phyloP scores from a whole-genome alignment of 495 filamentous ascomycete genomes.

The Diplogelasinospora grovesii region DNA sequence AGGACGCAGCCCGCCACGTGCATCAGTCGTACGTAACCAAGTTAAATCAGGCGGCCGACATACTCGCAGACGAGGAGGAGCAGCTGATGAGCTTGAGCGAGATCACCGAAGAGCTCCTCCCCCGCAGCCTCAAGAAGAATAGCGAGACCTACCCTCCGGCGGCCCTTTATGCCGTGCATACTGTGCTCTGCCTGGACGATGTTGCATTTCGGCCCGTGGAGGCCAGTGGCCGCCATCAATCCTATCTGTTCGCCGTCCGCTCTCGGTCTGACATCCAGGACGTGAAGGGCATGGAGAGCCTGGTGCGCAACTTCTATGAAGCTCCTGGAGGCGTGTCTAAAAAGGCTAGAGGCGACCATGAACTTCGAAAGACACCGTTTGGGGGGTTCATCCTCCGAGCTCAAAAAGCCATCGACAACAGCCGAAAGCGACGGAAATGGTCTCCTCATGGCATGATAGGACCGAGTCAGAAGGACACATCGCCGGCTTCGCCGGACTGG shows the following conservation, averaged over 20 bases:
- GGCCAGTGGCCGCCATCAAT: constrained; percentile 24
- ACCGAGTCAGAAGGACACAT: constrained; percentile 28
- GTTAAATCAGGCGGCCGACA: constrained; percentile 44
- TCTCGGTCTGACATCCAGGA: constrained; percentile 23
- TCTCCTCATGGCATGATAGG: constrained; percentile 49
- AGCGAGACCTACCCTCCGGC: constrained; percentile 39
- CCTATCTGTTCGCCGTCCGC: constrained; percentile 33
- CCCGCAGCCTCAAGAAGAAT: constrained; percentile 37
- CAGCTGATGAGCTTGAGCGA: constrained; percentile 56
- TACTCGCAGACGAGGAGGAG: constrained; percentile 37
- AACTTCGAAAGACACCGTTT: constrained; percentile 7
- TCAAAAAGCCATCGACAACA: constrained; percentile 56
- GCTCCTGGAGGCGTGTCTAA: neutral
- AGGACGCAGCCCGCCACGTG: constrained; percentile 39
- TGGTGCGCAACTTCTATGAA: constrained; percentile 30
- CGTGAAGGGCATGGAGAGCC: constrained; percentile 19
- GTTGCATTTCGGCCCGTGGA: constrained; percentile 39
- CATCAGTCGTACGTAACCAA: constrained; percentile 45
- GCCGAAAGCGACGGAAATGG: constrained; percentile 55
- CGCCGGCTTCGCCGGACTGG: constrained; percentile 26
- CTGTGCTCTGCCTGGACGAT: constrained; percentile 50
- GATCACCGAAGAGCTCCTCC: constrained; percentile 48
- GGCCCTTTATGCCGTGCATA: constrained; percentile 64
- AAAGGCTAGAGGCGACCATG: no score
- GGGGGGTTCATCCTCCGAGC: constrained; percentile 58